Evolutionary conservation across 2,329 filamentous ascomycete species (phyloP).

Genomic region (Ilyonectria robusta): DNA sequence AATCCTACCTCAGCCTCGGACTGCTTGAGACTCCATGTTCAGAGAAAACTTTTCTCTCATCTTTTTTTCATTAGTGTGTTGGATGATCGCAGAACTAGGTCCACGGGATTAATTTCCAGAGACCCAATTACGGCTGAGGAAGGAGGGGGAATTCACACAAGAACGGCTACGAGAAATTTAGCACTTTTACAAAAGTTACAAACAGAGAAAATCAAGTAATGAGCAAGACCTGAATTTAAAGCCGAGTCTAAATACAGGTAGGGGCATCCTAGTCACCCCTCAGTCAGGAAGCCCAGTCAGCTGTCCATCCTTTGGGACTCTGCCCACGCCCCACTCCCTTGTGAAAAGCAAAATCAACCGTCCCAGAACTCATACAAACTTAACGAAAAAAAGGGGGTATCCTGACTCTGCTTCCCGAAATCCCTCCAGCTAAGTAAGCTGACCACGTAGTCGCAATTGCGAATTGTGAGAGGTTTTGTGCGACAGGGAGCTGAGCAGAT

Average conservation of each 20-base stretch:
- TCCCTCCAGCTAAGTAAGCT: background rate
- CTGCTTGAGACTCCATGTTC: too few species aligned
- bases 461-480: conserved; percentile 1
- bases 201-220: conserved; percentile 10
- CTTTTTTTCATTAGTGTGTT: too few species aligned
- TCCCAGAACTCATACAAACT: conserved; percentile 48
- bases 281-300: conserved; percentile 35
- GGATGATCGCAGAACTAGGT: too few species aligned
- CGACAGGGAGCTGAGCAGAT: background rate
- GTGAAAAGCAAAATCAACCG: conserved; percentile 40
- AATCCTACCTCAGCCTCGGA: too few species aligned
- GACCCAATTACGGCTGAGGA: too few species aligned
- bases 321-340: conserved; percentile 33
- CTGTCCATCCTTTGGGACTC: conserved; percentile 34
- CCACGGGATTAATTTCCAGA: too few species aligned
- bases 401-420: background rate
- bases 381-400: conserved; percentile 29
- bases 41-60: too few species aligned
- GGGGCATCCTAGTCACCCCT: conserved; percentile 33
- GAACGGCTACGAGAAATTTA: too few species aligned
- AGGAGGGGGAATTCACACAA: too few species aligned
- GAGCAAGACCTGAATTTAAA: conserved; percentile 41
- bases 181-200: conserved; percentile 2
- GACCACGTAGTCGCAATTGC: background rate
- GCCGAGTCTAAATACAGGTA: conserved; percentile 45